Evolutionary conservation across 257 asterid genomes (phyloP).

Genomic region (Fraxinus anomala): DNA sequence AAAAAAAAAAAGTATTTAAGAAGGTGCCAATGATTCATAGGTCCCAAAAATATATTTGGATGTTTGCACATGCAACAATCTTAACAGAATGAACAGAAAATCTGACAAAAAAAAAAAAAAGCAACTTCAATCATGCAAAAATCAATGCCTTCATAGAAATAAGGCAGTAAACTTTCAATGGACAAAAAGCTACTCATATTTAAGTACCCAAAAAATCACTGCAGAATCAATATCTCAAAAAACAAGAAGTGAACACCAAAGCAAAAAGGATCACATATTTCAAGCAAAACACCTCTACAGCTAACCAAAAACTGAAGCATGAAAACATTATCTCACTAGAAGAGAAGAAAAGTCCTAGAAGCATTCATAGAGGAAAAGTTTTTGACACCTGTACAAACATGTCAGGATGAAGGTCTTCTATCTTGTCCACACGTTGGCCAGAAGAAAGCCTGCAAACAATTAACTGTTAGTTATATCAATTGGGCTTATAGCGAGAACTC

Average conservation of each 20-base stretch:
- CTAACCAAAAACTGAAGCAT: neutral
- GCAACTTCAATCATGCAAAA: neutral
- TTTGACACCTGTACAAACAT: slow-evolving; percentile 70
- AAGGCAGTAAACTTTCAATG: neutral
- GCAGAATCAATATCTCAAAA: neutral
- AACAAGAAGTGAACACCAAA: neutral
- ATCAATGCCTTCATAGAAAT: neutral
- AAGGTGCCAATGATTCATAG: neutral
- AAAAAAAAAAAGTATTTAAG: no score
- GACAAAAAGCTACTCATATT: neutral
- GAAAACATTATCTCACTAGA: neutral
- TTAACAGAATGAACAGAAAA: neutral
- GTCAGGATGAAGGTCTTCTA: slow-evolving; percentile 74
- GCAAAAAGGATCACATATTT: neutral
- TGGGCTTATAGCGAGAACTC: neutral
- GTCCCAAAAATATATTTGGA: neutral
- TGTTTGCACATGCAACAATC: neutral
- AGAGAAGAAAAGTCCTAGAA: neutral
- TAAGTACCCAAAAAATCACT: neutral
- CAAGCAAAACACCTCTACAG: neutral
- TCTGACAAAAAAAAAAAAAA: neutral
- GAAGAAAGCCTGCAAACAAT: slow-evolving; percentile 45
- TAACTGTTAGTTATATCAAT: neutral
- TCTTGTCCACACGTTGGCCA: slow-evolving; percentile 44
- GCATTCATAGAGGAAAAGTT: slow-evolving; percentile 2